phyloP scores from a whole-genome alignment of 768 basidiomycete species.

The Trametes coccinea region DNA sequence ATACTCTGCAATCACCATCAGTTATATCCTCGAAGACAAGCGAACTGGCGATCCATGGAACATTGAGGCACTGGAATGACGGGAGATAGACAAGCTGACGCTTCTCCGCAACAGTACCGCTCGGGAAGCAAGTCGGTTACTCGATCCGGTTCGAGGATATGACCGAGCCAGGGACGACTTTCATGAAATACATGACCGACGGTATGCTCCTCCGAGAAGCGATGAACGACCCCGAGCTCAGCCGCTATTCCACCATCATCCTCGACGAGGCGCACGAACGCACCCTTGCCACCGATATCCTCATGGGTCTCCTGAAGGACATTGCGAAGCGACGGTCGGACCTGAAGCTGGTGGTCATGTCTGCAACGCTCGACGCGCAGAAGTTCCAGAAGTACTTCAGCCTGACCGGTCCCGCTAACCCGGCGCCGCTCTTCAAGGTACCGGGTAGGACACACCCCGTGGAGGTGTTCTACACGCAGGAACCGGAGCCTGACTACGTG shows the following conservation, averaged over 20 bases:
- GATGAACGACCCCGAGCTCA: conserved; percentile 91
- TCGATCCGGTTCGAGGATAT: conserved; percentile 98
- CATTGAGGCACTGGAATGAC: too few species aligned
- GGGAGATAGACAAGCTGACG: conserved; percentile 1
- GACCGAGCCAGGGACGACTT: conserved; percentile 87
- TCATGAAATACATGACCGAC: conserved; percentile 99
- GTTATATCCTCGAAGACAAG: too few species aligned
- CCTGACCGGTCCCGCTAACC: conserved; percentile 18
- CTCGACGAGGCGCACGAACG: conserved; percentile 99
- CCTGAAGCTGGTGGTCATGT: conserved; percentile 98
- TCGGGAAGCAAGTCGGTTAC: conserved; percentile 96
- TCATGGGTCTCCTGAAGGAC: conserved; percentile 93
- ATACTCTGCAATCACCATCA: too few species aligned
- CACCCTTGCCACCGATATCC: conserved; percentile 95
- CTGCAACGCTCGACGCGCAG: conserved; percentile 92
- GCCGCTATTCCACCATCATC: conserved; percentile 95
- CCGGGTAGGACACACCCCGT: conserved; percentile 72
- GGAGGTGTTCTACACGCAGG: conserved; percentile 91
- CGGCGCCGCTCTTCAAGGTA: conserved; percentile 33
- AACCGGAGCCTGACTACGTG: conserved; percentile 93
- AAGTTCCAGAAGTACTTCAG: conserved; percentile 97
- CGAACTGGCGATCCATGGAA: too few species aligned
- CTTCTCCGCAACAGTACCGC: conserved; percentile 60
- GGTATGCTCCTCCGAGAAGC: conserved; percentile 99
- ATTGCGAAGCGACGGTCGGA: conserved; percentile 81